Conservation (phyloP, 1,139 yeast genomes). For the Hanseniaspora gamundiae region DNA sequence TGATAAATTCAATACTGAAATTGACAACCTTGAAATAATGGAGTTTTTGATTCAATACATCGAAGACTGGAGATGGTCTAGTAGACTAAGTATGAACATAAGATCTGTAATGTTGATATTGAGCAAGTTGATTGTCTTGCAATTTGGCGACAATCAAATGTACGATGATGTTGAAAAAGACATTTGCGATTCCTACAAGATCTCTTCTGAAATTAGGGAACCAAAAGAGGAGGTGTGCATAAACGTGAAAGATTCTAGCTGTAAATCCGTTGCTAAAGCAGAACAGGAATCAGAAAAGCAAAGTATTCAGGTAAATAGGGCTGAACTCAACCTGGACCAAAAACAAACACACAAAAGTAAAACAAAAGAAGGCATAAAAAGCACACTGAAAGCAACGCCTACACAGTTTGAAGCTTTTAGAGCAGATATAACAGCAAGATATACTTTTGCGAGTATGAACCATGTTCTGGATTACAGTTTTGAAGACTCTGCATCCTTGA, state of each 20-base stretch:
- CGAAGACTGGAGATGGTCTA: constrained; percentile 57
- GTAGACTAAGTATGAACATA: constrained; percentile 29
- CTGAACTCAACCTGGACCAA: too few relatives aligned
- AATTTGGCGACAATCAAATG: constrained; percentile 48
- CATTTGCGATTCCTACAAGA: constrained; percentile 33
- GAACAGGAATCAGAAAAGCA: background rate
- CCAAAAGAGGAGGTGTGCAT: constrained; percentile 10
- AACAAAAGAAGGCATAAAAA: too few relatives aligned
- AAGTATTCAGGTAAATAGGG: too few relatives aligned
- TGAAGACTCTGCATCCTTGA: constrained; percentile 40
- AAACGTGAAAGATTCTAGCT: too few relatives aligned
- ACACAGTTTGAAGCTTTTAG: constrained; percentile 70
- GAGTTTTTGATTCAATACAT: constrained; percentile 37
- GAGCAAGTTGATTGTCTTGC: constrained; percentile 47
- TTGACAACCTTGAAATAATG: constrained; percentile 29
- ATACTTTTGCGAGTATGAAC: constrained; percentile 51
- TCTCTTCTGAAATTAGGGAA: constrained; percentile 18
- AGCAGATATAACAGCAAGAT: constrained; percentile 62
- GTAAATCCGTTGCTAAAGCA: too few relatives aligned
- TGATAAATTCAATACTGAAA: constrained; percentile 18
- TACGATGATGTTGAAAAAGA: constrained; percentile 38
- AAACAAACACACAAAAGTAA: too few relatives aligned
- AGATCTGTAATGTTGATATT: constrained; percentile 46
- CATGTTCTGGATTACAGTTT: constrained; percentile 31
- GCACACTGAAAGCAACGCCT: constrained; percentile 19